Base-by-base conservation (phyloP, 352 stramenopile genomes). In the Globisporangium emineosum region DNA sequence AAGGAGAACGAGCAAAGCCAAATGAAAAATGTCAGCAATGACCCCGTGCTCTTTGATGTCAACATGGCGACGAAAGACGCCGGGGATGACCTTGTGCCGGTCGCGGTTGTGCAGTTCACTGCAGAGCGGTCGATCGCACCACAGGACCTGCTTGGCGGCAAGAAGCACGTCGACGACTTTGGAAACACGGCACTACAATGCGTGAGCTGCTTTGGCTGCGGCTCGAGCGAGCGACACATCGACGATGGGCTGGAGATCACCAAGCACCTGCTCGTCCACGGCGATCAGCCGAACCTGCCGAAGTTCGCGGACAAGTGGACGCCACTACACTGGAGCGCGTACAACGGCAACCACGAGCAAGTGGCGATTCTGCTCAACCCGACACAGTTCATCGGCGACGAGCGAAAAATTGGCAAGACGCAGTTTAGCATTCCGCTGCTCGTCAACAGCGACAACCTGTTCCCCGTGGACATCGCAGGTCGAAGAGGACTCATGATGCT, bases 111-210 rank as follows among this genome's bases (percentile, higher is more conserved):
- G 43, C 76, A 73, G 27, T 79, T 93, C 32, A 70, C 79, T 12
- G 62, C 70, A 0, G 53, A 71, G 13, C 79, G 74, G 40, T 57
- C 66, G 0, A 72, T 91, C 21, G 57, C 75, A 3, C 45, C 70
- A 0, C 71, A 71, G 17, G 82, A 91, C 8, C 61, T 93, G 8
- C 66, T 91, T 1, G 69, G 83, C 10, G 77, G 78, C 1, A 51
- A 50, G 3, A 70, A 62, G 3, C 81, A 91, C 58, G 67, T 90
- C 0, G 85, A 94, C 61, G 68, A 88, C 60, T 94, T 92, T 69
- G 86, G 86, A 27, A 94, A 94, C 61, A 89, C 86, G 2, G 78
- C 83, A 21, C 66, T 94, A 13, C 81, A 92, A 59, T 94, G 83
- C 57, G 67, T 89, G 37, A 88, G 79, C 45, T 94, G 83, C 69